These are phyloP conservation scores for Lumnitzera racemosa DNA, from an alignment of 345 rosid genomes.

Conservation along the genomic window DNA sequence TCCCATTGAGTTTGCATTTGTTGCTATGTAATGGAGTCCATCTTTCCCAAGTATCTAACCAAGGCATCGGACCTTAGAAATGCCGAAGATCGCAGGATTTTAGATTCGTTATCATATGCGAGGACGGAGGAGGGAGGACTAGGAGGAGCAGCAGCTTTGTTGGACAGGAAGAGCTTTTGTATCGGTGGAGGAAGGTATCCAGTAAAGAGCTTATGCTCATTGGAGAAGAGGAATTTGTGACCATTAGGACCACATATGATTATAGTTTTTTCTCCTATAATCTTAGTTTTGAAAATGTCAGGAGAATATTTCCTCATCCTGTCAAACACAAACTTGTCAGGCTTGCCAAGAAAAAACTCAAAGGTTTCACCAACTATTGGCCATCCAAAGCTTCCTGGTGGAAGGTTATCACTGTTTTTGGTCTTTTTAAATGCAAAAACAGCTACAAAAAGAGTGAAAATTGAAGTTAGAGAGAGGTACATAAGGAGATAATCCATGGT, in stretches of 20 bases:
- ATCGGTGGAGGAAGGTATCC: constrained; percentile 41
- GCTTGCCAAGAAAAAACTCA: constrained; percentile 39
- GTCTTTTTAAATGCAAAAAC: neutral
- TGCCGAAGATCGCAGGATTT: constrained; percentile 23
- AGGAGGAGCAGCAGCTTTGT: constrained; percentile 15
- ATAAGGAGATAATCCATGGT: constrained; percentile 2
- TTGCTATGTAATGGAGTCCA: constrained; percentile 39
- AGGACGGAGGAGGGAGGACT: neutral
- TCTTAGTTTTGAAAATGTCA: constrained; percentile 43
- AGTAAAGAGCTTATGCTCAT: constrained; percentile 46
- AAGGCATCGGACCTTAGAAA: constrained; percentile 49
- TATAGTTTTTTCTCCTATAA: constrained; percentile 41
- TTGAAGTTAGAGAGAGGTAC: neutral
- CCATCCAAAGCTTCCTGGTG: constrained; percentile 64
- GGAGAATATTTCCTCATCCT: constrained; percentile 43
- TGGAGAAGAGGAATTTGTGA: constrained; percentile 48
- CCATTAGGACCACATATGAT: constrained; percentile 55
- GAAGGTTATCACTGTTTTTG: constrained; percentile 20
- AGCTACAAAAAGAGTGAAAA: neutral
- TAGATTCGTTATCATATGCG: constrained; percentile 18
- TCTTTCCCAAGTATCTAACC: constrained; percentile 33
- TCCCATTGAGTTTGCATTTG: constrained; percentile 35
- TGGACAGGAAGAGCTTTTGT: constrained; percentile 40
- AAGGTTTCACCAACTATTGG: constrained; percentile 43
- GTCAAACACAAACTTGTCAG: constrained; percentile 37